Evolutionary conservation across 169 alveolate species (phyloP).

Genomic region (Plasmodium ovale): DNA sequence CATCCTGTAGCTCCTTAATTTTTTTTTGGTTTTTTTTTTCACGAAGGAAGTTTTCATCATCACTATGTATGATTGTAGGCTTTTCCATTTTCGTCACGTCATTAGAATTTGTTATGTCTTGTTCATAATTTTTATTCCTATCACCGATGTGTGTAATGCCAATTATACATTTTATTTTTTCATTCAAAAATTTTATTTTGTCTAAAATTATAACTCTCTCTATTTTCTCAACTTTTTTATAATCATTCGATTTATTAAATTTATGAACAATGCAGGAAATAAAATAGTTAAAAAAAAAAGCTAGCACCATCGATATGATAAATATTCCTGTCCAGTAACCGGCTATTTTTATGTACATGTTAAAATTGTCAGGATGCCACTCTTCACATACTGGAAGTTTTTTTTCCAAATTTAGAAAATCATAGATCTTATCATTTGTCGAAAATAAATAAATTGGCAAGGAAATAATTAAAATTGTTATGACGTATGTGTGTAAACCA

Average conservation of each 20-base stretch:
- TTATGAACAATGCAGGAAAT: constrained; percentile 39
- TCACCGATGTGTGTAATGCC: background rate
- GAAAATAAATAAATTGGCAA: constrained; percentile 71
- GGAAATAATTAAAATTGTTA: constrained; percentile 46
- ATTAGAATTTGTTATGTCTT: background rate
- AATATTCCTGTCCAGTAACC: constrained; percentile 34
- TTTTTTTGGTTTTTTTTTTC: constrained; percentile 27
- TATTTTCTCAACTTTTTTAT: constrained; percentile 45
- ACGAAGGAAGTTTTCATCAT: constrained; percentile 57
- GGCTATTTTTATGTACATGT: constrained; percentile 28
- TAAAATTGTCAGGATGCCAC: constrained; percentile 74
- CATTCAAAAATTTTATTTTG: constrained; percentile 24
- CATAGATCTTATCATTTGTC: constrained; percentile 56
- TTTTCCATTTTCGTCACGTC: constrained; percentile 17
- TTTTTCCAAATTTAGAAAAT: constrained; percentile 13
- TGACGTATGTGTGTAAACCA: constrained; percentile 36
- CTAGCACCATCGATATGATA: constrained; percentile 27
- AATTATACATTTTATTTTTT: background rate
- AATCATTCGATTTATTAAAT: constrained; percentile 2
- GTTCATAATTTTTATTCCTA: background rate
- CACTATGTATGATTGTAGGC: constrained; percentile 75
- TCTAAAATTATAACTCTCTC: constrained; percentile 44
- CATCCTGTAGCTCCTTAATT: constrained; percentile 31
- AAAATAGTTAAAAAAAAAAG: constrained; percentile 59
- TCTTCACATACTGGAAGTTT: constrained; percentile 47